These are phyloP conservation scores for Calonectria fujianensis DNA, from an alignment of 2,329 filamentous ascomycete genomes.

Conservation along the genomic window DNA sequence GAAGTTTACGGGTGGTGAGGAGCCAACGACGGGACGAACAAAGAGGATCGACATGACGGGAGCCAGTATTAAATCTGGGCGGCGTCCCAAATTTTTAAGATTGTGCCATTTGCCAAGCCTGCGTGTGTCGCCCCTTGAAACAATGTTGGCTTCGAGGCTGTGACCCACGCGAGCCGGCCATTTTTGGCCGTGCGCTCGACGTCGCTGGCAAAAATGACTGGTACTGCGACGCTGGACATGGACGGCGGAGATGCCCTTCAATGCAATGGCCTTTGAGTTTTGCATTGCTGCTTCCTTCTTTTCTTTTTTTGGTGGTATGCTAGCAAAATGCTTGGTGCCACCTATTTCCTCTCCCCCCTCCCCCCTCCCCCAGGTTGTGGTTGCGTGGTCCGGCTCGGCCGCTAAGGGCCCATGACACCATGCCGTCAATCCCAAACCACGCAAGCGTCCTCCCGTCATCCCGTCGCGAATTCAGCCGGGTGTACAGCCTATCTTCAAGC, in stretches of 20 bases:
- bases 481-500: background rate
- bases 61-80: slow-evolving; percentile 13
- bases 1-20: background rate
- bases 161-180: slow-evolving; percentile 16
- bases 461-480: background rate
- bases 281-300: background rate
- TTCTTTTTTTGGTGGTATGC: background rate
- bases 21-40: background rate
- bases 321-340: background rate
- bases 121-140: slow-evolving; percentile 26
- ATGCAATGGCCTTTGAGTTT: slow-evolving; percentile 5
- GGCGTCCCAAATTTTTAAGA: slow-evolving; percentile 15
- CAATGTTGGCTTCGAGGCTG: slow-evolving; percentile 26
- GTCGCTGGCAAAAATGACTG: background rate
- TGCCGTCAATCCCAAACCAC: background rate
- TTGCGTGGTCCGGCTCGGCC: background rate
- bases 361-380: background rate
- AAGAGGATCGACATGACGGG: background rate
- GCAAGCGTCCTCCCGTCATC: background rate
- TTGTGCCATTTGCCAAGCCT: slow-evolving; percentile 27
- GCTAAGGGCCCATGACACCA: background rate
- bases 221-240: background rate
- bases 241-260: background rate
- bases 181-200: slow-evolving; percentile 5
- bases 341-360: background rate